phyloP scores from a whole-genome alignment of 2,329 filamentous ascomycete genomes.

The Cytospora piceae region DNA sequence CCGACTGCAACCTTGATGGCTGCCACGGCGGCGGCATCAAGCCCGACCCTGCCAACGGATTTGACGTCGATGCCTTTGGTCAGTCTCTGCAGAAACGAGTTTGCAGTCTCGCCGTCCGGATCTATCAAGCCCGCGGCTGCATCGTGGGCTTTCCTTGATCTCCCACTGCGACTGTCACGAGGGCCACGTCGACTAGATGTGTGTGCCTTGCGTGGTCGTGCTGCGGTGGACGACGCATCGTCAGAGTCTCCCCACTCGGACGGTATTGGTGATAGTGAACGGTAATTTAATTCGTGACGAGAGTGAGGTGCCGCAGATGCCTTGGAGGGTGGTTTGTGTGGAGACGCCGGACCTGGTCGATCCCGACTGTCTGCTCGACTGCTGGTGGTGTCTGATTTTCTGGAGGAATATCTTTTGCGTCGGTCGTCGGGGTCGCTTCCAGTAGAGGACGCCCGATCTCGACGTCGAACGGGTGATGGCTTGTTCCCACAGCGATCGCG shows the following conservation, averaged over 20 bases:
- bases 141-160: not conserved
- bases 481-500: not conserved
- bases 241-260: constrained; percentile 24
- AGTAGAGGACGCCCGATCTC: not conserved
- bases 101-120: constrained; percentile 23
- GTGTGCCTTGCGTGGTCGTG: not conserved
- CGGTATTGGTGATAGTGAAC: constrained; percentile 21
- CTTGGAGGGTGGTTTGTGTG: constrained; percentile 1
- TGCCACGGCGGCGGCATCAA: constrained; percentile 28
- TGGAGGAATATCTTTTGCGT: not conserved
- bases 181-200: not conserved
- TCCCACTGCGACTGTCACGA: not conserved
- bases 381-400: constrained; percentile 1
- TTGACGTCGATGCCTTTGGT: constrained; percentile 25
- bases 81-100: constrained; percentile 22
- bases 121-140: constrained; percentile 16
- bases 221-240: not conserved
- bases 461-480: not conserved
- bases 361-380: not conserved
- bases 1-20: constrained; percentile 29
- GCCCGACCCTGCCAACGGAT: constrained; percentile 26
- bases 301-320: constrained; percentile 7
- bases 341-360: not conserved
- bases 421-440: constrained; percentile 1
- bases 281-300: constrained; percentile 16